Evolutionary conservation across 345 rosid species (phyloP), one percentile per base, ranked within the genome.

Genomic region (Nephelium lappaceum): DNA sequence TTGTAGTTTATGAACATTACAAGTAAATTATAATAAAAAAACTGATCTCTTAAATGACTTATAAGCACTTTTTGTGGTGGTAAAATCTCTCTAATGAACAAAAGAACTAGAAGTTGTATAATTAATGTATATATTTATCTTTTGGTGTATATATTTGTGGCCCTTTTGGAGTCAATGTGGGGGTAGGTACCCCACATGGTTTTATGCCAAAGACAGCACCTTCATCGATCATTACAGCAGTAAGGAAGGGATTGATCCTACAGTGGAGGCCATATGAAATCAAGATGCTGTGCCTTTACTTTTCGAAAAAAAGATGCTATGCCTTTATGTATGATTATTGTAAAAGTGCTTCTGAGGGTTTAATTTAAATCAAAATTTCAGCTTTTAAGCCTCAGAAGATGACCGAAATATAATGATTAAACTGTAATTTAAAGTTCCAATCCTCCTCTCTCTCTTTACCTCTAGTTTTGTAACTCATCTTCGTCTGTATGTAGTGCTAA

Each of bases 141-240:
- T 80, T 60, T 60, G 74, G n/a, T 38, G 36, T 71, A 21, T 45
- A 31, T 71, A 60, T 71, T 69, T 81, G n/a, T 69, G 65, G 24
- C 1, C 67, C 42, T 42, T 58, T 76, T 1, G 63, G 75, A 69
- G 72, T 63, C 62, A 51, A 58, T 38, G n/a, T 71, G 70, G 49
- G 76, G 66, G 81, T 76, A 75, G 79, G 74, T 67, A 36, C 81
- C 80, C 69, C 87, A 83, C 87, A 81, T 88, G 89, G 86, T 24
- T 76, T 76, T 69, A 78, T 82, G 80, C 82, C 80, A 75, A 67
- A 67, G 72, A 80, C 80, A 74, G 76, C 80, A 36, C 72, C 24
- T 21, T 53, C 78, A 24, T 82, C 73, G 78, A 77, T 75, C 74
- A 82, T 80, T 69, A 36, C 69, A 73, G 82, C 73, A 80, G 80